Evolutionary conservation across 1,284 basidiomycete species (phyloP).

Genomic region (Fomitiporia mediterranea): DNA sequence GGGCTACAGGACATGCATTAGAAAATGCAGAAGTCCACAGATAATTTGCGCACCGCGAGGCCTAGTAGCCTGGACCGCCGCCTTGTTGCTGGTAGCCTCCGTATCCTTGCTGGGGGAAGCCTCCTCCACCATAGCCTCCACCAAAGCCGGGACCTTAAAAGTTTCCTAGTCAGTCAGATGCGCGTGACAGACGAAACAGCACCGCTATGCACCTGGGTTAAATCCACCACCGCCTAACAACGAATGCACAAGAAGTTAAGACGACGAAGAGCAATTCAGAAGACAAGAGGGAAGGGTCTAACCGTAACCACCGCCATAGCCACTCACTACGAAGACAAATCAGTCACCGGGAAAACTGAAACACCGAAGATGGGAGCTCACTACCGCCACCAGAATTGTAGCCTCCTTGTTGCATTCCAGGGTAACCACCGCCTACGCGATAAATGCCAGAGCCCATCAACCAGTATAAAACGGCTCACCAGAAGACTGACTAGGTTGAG

Average conservation of each 20-base stretch:
- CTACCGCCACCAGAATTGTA: constrained; percentile 9
- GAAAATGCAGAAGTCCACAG: not conserved
- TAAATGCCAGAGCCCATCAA: not conserved
- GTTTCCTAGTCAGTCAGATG: constrained; percentile 18
- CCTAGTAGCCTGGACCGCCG: constrained; percentile 27
- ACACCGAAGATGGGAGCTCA: not conserved
- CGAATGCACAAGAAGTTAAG: not conserved
- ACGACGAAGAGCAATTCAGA: not conserved
- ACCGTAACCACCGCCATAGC: constrained; percentile 21
- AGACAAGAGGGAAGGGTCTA: not conserved
- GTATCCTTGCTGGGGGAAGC: constrained; percentile 29
- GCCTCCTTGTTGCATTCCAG: too few species aligned
- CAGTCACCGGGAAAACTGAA: not conserved
- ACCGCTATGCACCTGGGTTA: constrained; percentile 15
- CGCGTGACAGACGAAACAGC: not conserved
- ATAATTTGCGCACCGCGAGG: not conserved
- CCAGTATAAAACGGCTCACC: constrained; percentile 23
- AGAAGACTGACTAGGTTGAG: constrained; percentile 45
- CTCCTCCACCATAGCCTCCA: constrained; percentile 33
- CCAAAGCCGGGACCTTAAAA: constrained; percentile 28
- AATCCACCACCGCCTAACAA: constrained; percentile 20
- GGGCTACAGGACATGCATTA: not conserved
- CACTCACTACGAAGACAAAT: not conserved
- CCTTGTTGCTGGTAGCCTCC: constrained; percentile 27
- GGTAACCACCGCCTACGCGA: constrained; percentile 24